Percentiles rank a stretch among this genome's conserved stretches.
These are phyloP conservation scores for Ustanciosporium gigantosporum DNA, from an alignment of 1,284 basidiomycete species.

Conservation along the genomic window DNA sequence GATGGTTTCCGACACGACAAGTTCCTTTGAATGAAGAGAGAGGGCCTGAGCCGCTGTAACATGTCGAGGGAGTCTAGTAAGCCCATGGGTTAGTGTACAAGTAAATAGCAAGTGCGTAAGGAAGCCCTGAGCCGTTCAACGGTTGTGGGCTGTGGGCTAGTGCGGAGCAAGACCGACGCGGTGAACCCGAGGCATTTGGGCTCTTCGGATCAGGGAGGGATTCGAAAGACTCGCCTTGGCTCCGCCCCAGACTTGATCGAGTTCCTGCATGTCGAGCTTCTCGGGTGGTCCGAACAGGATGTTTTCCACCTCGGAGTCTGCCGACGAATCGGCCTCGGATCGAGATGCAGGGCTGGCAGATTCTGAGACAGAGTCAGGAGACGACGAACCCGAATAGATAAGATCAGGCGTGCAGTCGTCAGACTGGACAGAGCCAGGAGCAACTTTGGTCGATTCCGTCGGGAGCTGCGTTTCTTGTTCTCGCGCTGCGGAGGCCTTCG, in stretches of 20 bases:
- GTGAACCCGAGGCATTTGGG: background rate
- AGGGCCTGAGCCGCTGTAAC: too few species aligned
- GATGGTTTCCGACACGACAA: too few species aligned
- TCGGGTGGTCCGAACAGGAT: conserved; percentile 37
- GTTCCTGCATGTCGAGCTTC: conserved; percentile 35
- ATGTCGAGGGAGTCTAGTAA: too few species aligned
- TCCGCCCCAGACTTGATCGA: conserved; percentile 34
- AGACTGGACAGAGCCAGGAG: too few species aligned
- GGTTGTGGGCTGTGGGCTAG: too few species aligned
- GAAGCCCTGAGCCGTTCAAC: too few species aligned
- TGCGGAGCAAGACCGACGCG: background rate
- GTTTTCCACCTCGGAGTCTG: conserved; percentile 29
- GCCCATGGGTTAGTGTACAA: too few species aligned
- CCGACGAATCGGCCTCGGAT: conserved; percentile 10
- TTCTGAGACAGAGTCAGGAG: conserved; percentile 21
- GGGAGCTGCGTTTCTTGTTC: too few species aligned
- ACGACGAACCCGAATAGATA: conserved; percentile 17
- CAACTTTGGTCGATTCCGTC: too few species aligned
- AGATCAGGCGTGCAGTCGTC: conserved; percentile 17
- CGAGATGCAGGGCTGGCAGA: conserved; percentile 25
- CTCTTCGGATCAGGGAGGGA: too few species aligned
- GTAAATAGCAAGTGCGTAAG: too few species aligned
- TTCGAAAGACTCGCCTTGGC: conserved; percentile 10
- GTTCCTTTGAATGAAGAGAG: too few species aligned
- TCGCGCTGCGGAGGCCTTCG: conserved; percentile 2